Percentiles rank a stretch among this genome's conserved stretches.
These are phyloP conservation scores for Diplodia intermedia DNA, from an alignment of 2,329 filamentous ascomycete species.

Conservation along the genomic window DNA sequence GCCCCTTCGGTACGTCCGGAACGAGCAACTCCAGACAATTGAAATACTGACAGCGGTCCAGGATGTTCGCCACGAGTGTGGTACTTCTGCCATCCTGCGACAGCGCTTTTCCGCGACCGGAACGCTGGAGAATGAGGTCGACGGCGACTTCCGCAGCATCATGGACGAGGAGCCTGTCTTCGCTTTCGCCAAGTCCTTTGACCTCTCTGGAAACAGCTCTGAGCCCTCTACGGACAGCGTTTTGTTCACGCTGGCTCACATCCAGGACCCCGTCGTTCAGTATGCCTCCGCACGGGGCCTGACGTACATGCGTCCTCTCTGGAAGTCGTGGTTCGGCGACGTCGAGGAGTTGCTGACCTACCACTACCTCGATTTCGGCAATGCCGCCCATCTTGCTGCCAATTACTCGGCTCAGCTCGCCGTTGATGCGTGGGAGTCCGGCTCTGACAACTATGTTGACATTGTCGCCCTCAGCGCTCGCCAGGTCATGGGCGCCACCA, in stretches of 20 bases:
- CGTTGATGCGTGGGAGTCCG: slow-evolving; percentile 74
- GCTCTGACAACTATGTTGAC: slow-evolving; percentile 76
- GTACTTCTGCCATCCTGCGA: slow-evolving; percentile 70
- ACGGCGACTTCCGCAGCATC: slow-evolving; percentile 71
- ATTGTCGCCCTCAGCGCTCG: slow-evolving; percentile 79
- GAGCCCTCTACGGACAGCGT: slow-evolving; percentile 53
- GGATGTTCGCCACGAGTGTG: slow-evolving; percentile 72
- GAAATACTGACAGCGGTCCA: slow-evolving; percentile 36
- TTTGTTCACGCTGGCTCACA: slow-evolving; percentile 77
- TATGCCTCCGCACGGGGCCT: slow-evolving; percentile 78
- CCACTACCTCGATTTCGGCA: slow-evolving; percentile 76
- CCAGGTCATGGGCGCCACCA: slow-evolving; percentile 80
- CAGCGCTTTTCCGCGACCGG: slow-evolving; percentile 73
- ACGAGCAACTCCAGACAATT: slow-evolving; percentile 42
- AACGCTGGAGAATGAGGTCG: slow-evolving; percentile 69
- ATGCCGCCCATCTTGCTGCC: slow-evolving; percentile 67
- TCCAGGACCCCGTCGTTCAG: slow-evolving; percentile 80
- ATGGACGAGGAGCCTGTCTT: slow-evolving; percentile 83
- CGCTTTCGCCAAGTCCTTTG: slow-evolving; percentile 64
- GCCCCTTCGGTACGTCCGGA: slow-evolving; percentile 59
- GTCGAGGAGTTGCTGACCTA: slow-evolving; percentile 71
- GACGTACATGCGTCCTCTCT: slow-evolving; percentile 79
- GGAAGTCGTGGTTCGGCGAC: slow-evolving; percentile 75
- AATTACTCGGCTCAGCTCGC: slow-evolving; percentile 77
- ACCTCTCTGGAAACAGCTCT: slow-evolving; percentile 38